These are phyloP conservation scores for Penicillium flavigenum DNA, from an alignment of 495 filamentous ascomycete species.

Conservation along the genomic window DNA sequence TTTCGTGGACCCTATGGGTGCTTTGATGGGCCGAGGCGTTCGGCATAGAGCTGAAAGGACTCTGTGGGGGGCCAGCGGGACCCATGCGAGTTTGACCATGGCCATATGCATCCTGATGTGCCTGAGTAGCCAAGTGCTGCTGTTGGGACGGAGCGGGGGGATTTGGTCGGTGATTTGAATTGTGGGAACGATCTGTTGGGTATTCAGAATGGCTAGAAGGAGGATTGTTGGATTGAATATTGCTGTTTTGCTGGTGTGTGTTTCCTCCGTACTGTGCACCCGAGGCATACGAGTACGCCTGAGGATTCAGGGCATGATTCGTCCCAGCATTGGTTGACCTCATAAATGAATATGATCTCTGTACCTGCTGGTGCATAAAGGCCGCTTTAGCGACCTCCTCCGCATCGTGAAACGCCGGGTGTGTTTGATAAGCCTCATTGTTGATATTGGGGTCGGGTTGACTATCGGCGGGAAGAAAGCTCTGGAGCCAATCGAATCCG, in stretches of 20 bases:
- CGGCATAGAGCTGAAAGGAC: neutral
- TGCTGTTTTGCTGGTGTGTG: neutral
- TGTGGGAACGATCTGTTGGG: neutral
- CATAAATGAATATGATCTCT: neutral
- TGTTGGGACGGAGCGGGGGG: neutral
- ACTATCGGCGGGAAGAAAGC: neutral
- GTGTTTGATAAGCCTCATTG: neutral
- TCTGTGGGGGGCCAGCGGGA: neutral
- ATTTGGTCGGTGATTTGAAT: neutral
- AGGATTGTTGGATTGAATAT: neutral
- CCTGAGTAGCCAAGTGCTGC: neutral
- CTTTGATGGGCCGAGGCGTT: neutral
- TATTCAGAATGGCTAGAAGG: neutral
- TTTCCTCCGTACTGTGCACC: neutral
- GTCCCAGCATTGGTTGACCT: neutral
- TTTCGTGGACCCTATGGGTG: neutral
- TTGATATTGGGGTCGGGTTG: neutral
- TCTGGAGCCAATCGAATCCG: conserved; percentile 11
- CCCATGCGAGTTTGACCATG: neutral
- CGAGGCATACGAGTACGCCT: neutral
- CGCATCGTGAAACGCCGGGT: conserved; percentile 13
- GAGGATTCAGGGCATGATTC: neutral
- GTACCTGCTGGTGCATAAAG: neutral
- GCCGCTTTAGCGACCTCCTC: conserved; percentile 6
- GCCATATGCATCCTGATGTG: neutral